These are phyloP conservation scores for Ceratobasidium sp. DNA, from an alignment of 1,284 basidiomycete genomes.

Conservation along the genomic window DNA sequence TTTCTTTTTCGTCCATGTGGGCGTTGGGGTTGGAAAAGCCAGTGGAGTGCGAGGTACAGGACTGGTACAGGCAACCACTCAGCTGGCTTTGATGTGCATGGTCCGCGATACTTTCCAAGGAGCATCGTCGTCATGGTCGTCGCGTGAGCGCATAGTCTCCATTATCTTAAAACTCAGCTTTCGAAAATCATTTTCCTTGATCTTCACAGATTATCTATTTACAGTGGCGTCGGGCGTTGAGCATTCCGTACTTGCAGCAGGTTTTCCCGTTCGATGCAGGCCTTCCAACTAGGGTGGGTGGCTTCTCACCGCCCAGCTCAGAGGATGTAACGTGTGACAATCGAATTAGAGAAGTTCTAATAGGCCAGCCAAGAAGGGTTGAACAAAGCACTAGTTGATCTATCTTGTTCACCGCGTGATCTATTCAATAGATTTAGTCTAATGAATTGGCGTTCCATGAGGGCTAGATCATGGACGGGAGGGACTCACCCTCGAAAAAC, in stretches of 20 bases:
- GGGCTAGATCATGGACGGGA: neutral
- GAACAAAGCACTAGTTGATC: neutral
- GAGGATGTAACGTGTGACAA: neutral
- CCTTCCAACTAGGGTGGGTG: neutral
- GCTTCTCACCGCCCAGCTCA: neutral
- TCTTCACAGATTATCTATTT: too few relatives aligned
- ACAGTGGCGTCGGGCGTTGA: neutral
- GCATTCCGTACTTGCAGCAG: neutral
- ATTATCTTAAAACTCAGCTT: neutral
- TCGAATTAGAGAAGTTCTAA: neutral
- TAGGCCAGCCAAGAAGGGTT: constrained; percentile 6
- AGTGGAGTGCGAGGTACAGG: too few relatives aligned
- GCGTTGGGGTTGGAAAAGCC: too few relatives aligned
- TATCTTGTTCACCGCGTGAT: neutral
- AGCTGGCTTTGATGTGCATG: too few relatives aligned
- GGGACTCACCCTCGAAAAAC: constrained; percentile 34
- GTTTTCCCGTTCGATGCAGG: neutral
- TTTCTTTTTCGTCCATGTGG: too few relatives aligned
- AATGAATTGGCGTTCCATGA: neutral
- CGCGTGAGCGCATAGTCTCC: neutral
- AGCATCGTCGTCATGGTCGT: too few relatives aligned
- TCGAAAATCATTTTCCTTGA: too few relatives aligned
- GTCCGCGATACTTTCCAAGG: too few relatives aligned
- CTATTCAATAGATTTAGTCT: neutral
- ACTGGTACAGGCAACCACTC: too few relatives aligned